These are phyloP conservation scores for Fusarium coicis DNA, from an alignment of 2,329 filamentous ascomycete species.

Conservation along the genomic window DNA sequence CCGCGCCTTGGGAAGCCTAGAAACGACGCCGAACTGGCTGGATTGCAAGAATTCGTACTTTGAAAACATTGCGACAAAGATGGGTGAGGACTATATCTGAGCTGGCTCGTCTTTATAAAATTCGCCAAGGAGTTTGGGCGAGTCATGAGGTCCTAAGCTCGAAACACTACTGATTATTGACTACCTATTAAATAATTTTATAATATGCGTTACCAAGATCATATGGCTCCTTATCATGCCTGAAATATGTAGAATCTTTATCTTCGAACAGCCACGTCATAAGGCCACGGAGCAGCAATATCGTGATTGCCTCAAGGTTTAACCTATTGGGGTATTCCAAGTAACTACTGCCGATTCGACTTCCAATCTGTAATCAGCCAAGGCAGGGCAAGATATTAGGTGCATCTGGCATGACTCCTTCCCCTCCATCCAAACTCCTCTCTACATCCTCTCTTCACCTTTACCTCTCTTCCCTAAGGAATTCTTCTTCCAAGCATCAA, in stretches of 20 bases:
- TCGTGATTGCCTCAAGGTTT: not conserved
- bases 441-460: constrained; percentile 25
- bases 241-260: not conserved
- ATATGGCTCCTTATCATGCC: not conserved
- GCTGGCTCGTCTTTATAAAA: not conserved
- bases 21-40: constrained; percentile 27
- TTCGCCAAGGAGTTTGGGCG: not conserved
- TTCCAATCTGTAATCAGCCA: not conserved
- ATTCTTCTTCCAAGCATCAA: constrained; percentile 37
- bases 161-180: not conserved
- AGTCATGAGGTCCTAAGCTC: not conserved
- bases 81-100: not conserved
- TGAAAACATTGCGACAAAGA: constrained; percentile 57
- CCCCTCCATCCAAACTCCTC: constrained; percentile 13
- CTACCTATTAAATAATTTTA: not conserved
- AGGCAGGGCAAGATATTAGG: not conserved
- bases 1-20: constrained; percentile 10
- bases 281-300: not conserved
- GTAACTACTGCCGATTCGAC: not conserved
- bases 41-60: constrained; percentile 57
- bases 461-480: constrained; percentile 33
- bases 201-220: not conserved
- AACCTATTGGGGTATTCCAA: not conserved
- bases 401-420: constrained; percentile 36
- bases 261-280: not conserved